Conservation (phyloP, 129 eudicot species). For the Flaveria sonorensis region DNA sequence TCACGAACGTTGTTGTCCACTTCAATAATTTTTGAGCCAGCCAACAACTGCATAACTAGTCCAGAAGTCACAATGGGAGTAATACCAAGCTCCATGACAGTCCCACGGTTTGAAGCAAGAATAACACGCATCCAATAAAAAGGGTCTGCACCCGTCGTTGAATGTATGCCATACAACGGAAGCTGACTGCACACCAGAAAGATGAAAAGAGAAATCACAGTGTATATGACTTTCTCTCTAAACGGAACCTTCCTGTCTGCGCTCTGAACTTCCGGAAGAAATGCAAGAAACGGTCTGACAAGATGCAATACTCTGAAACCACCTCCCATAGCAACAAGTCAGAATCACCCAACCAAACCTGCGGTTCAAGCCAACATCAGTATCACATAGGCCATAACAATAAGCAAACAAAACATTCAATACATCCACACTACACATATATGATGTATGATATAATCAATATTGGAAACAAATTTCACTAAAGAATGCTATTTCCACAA, state of each 20-base stretch:
- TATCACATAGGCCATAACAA: background rate
- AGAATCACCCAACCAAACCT: slow-evolving; percentile 23
- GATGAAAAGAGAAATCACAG: slow-evolving; percentile 56
- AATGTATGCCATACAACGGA: slow-evolving; percentile 66
- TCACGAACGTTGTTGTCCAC: slow-evolving; percentile 58
- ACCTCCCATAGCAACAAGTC: slow-evolving; percentile 45
- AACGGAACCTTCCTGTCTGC: slow-evolving; percentile 61
- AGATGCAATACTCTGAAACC: slow-evolving; percentile 60
- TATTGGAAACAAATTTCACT: background rate
- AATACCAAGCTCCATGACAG: slow-evolving; percentile 63
- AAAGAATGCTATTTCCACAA: slow-evolving; percentile 5
- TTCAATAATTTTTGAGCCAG: slow-evolving; percentile 38
- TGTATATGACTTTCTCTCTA: slow-evolving; percentile 64
- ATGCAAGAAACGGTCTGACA: slow-evolving; percentile 54
- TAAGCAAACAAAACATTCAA: background rate
- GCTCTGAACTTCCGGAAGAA: slow-evolving; percentile 53
- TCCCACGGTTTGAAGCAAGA: slow-evolving; percentile 59
- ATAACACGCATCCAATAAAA: slow-evolving; percentile 69
- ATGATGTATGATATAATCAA: background rate
- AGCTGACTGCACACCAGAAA: slow-evolving; percentile 68
- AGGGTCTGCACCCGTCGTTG: slow-evolving; percentile 60
- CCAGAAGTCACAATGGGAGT: slow-evolving; percentile 59
- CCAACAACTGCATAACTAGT: slow-evolving; percentile 52
- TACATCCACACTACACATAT: background rate
- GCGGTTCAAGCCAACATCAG: slow-evolving; percentile 18